A percentile compares a stretch with the other conserved stretches of the same genome.
Conservation (phyloP, 2,329 filamentous ascomycete genomes). For the Lachnellula hyalina region DNA sequence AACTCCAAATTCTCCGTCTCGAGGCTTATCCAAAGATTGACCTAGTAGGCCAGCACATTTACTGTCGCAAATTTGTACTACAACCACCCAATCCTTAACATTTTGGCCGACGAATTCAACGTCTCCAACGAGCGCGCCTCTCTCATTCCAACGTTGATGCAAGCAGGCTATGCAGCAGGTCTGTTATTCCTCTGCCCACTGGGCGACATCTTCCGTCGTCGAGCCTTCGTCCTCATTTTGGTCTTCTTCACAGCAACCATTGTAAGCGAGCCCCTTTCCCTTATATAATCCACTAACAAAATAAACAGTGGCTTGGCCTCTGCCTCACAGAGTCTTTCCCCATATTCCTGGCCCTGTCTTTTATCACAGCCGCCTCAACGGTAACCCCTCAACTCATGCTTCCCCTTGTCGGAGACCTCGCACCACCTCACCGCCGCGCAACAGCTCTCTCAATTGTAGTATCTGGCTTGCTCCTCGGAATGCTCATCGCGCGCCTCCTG, state of each 20-base stretch:
- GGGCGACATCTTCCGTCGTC: slow-evolving; percentile 62
- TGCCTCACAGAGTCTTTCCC: slow-evolving; percentile 62
- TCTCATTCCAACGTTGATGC: slow-evolving; percentile 67
- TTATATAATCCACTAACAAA: not conserved
- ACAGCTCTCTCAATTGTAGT: slow-evolving; percentile 68
- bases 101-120: slow-evolving; percentile 64
- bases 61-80: slow-evolving; percentile 81
- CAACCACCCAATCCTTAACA: slow-evolving; percentile 72
- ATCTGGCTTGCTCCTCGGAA: slow-evolving; percentile 68
- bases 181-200: slow-evolving; percentile 70
- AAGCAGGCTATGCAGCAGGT: slow-evolving; percentile 72
- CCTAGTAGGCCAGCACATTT: slow-evolving; percentile 48
- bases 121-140: slow-evolving; percentile 65
- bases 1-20: no score
- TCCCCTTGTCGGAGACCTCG: slow-evolving; percentile 73
- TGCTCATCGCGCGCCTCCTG: slow-evolving; percentile 70
- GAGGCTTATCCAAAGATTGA: not conserved
- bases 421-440: slow-evolving; percentile 62
- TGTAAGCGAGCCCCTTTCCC: slow-evolving; percentile 39
- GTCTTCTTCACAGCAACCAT: slow-evolving; percentile 63
- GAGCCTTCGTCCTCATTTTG: slow-evolving; percentile 64
- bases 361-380: slow-evolving; percentile 69
- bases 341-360: slow-evolving; percentile 65
- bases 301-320: slow-evolving; percentile 57
- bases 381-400: slow-evolving; percentile 79